Evolutionary conservation across 2,329 filamentous ascomycete species (phyloP), one percentile per base, ranked within the genome.

Genomic region (Ophiosphaerella korrae): DNA sequence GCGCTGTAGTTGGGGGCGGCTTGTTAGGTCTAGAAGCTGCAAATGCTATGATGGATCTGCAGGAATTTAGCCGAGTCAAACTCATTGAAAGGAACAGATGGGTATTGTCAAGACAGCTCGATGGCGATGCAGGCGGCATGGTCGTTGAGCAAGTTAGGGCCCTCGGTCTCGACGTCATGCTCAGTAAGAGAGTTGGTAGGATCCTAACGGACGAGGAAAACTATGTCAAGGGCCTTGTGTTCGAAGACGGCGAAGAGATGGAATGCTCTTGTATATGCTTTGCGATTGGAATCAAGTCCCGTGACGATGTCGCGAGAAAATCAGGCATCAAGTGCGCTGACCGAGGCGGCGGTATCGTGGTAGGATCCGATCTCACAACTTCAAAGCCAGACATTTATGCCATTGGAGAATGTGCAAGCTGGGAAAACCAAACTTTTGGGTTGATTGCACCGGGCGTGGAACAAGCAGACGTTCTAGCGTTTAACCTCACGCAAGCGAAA

Each of bases 381-480:
- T 94, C 84, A 29, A 72, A 81, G 3, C 78, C 84, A 0, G 86
- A 88, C 56, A 84, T 96, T 42, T 96, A 94, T 68, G 92, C 92
- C 40, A 88, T 96, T 42, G 92, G 92, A 49, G 92, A 96, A 74
- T 96, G 92, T 64, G 91, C 92, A 5, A 94, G 88, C 75, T 96
- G 90, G 90, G 82, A 92, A 56, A 88, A 85, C 60, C 88, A 94
- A 73, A 92, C 90, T 0, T 96, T 91, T 60, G 92, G 92, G 5
- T 83, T 97, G 16, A 96, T 97, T 62, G 91, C 89, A 0, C 92
- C 92, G 0, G 92, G 92, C 14, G 83, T 96, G 32, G 92, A 96
- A 73, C 96, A 96, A 90, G 92, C 92, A 0, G 92, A 96, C 61
- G 87, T 96, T 1, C 83, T 96, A 3, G 86, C 92, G 9, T 96